Conservation (phyloP, 2,329 filamentous ascomycete genomes). For the Tricladium varicosporioides region DNA sequence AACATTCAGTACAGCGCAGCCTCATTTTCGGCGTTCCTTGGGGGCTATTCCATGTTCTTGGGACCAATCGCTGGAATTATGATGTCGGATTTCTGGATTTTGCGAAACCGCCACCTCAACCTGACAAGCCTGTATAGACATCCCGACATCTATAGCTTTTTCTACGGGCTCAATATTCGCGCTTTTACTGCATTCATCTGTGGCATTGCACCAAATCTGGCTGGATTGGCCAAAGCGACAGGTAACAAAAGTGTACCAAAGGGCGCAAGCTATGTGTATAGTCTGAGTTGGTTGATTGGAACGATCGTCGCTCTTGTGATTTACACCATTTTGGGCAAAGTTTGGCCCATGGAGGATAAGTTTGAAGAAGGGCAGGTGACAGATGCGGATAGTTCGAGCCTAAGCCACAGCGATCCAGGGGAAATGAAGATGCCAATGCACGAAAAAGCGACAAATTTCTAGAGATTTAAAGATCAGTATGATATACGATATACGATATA, state of each 20-base stretch:
- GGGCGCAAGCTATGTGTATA: constrained; percentile 25
- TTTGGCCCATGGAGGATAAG: constrained; percentile 24
- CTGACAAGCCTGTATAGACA: constrained; percentile 33
- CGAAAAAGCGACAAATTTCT: not conserved
- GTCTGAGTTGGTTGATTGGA: constrained; percentile 25
- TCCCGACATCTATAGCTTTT: constrained; percentile 25
- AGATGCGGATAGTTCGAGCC: constrained; percentile 13
- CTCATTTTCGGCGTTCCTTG: constrained; percentile 32
- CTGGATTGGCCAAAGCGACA: constrained; percentile 23
- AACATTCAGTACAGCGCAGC: constrained; percentile 39
- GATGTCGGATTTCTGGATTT: constrained; percentile 34
- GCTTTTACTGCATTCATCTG: constrained; percentile 21
- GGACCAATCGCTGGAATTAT: constrained; percentile 39
- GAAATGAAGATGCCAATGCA: constrained; percentile 7
- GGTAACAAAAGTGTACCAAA: constrained; percentile 19
- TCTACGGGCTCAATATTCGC: constrained; percentile 21
- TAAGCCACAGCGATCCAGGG: constrained; percentile 12
- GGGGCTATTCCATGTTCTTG: constrained; percentile 36
- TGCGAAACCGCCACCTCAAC: constrained; percentile 34
- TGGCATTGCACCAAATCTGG: constrained; percentile 22
- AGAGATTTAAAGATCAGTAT: not conserved
- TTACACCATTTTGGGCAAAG: constrained; percentile 15
- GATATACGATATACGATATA: not conserved
- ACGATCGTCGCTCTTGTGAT: constrained; percentile 20
- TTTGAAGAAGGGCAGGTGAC: constrained; percentile 16